These are phyloP conservation scores for Starmera caribaea DNA, from an alignment of 805 yeast genomes.

Conservation along the genomic window DNA sequence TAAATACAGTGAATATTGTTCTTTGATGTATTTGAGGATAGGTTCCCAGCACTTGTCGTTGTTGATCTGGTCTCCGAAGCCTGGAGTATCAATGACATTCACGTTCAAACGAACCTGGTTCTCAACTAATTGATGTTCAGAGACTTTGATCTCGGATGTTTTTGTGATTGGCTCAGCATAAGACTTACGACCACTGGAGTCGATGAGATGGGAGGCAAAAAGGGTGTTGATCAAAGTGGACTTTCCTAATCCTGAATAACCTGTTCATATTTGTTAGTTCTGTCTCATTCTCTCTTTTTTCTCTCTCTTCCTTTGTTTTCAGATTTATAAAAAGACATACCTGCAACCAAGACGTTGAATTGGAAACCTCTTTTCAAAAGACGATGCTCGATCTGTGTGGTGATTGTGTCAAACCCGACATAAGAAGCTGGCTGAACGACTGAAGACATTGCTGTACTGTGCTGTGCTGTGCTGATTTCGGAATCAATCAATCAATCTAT, in stretches of 20 bases:
- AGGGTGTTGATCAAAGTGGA: conserved; percentile 86
- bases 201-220: conserved; percentile 72
- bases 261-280: background rate
- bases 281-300: no score
- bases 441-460: no score
- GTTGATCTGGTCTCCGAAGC: conserved; percentile 94
- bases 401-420: conserved; percentile 96
- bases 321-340: conserved; percentile 19
- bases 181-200: conserved; percentile 61
- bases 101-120: conserved; percentile 80
- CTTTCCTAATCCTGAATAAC: conserved; percentile 86
- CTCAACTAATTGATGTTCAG: conserved; percentile 65
- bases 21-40: conserved; percentile 85
- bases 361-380: conserved; percentile 88
- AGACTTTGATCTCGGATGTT: conserved; percentile 76
- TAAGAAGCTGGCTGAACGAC: conserved; percentile 52
- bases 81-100: conserved; percentile 93
- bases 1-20: conserved; percentile 84
- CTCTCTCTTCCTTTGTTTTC: no score
- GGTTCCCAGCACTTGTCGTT: conserved; percentile 97
- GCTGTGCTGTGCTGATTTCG: no score
- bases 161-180: conserved; percentile 68
- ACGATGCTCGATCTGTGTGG: conserved; percentile 89
- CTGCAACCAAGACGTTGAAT: conserved; percentile 90
- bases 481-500: no score